These are phyloP conservation scores for Edaphochlamys debaryana DNA, from an alignment of 139 green algal genomes.

Conservation along the genomic window DNA sequence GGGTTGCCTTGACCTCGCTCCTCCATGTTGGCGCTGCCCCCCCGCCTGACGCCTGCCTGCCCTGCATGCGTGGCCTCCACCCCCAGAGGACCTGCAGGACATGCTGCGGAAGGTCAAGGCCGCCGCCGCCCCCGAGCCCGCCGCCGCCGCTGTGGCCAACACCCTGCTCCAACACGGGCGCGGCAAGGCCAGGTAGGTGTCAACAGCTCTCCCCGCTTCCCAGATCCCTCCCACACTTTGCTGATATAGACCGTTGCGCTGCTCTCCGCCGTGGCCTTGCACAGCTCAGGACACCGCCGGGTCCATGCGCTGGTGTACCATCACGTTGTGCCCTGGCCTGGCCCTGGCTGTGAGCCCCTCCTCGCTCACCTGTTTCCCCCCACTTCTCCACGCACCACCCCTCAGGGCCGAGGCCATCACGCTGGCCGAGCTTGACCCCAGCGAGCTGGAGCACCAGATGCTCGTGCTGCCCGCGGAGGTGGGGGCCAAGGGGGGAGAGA, in stretches of 20 bases:
- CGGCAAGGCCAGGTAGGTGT: conserved; percentile 57
- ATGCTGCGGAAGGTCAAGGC: conserved; percentile 55
- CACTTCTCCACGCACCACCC: neutral
- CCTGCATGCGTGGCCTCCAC: neutral
- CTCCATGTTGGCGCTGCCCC: too few species aligned
- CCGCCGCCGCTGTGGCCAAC: conserved; percentile 36
- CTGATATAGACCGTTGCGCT: too few species aligned
- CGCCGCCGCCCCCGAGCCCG: conserved; percentile 1
- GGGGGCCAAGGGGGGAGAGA: neutral
- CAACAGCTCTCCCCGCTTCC: neutral
- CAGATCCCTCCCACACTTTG: too few species aligned
- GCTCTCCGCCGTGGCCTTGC: too few species aligned
- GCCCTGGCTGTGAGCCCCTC: too few species aligned
- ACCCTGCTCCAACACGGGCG: conserved; percentile 54
- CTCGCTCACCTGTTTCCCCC: neutral
- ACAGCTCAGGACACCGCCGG: too few species aligned
- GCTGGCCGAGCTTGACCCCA: conserved; percentile 35
- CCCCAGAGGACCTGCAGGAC: conserved; percentile 65
- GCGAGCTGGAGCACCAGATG: conserved; percentile 40
- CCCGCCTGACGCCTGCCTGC: too few species aligned
- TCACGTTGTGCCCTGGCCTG: too few species aligned
- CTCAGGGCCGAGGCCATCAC: conserved; percentile 70
- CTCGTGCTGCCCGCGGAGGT: neutral
- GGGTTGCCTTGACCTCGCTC: too few species aligned
- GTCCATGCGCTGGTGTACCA: too few species aligned